Conservation (phyloP, 768 basidiomycete genomes). For the Mycena rebaudengoi region DNA sequence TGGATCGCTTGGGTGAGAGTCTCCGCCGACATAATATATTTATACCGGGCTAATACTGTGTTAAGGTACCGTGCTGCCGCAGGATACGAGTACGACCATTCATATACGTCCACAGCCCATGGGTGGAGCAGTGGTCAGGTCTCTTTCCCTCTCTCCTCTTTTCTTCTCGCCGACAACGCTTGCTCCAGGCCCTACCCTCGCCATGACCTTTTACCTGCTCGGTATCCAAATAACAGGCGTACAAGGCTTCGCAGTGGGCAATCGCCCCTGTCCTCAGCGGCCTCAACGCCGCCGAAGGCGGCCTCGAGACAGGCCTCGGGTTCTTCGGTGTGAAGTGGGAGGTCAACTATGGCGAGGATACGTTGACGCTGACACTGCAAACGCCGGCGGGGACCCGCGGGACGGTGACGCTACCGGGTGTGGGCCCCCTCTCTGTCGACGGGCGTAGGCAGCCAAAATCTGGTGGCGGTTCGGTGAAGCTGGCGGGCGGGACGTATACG, state of each 20-base stretch:
- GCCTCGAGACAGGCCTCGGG: constrained; percentile 54
- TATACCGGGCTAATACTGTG: too few species aligned
- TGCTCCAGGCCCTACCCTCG: constrained; percentile 51
- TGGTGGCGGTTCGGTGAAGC: too few species aligned
- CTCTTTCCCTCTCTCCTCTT: not conserved
- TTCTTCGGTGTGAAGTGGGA: constrained; percentile 55
- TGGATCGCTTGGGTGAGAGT: constrained; percentile 57
- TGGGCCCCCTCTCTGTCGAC: constrained; percentile 30
- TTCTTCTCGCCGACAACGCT: not conserved
- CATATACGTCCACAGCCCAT: constrained; percentile 57
- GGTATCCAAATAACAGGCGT: constrained; percentile 52
- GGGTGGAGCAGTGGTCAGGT: constrained; percentile 61
- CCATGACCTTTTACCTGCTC: constrained; percentile 56
- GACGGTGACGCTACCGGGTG: constrained; percentile 35
- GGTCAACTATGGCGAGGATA: constrained; percentile 11
- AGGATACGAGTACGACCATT: constrained; percentile 55
- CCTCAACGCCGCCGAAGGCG: constrained; percentile 50
- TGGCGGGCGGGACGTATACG: too few species aligned
- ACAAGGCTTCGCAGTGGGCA: constrained; percentile 51
- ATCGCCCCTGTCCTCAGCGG: constrained; percentile 54
- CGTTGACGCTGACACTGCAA: constrained; percentile 32
- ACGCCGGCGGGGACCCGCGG: constrained; percentile 39
- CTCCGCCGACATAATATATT: constrained; percentile 13
- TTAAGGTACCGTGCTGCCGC: constrained; percentile 54
- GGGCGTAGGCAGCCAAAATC: too few species aligned